Evolutionary conservation across 441 rosid species (phyloP).

Genomic region (Populus hybrid): DNA sequence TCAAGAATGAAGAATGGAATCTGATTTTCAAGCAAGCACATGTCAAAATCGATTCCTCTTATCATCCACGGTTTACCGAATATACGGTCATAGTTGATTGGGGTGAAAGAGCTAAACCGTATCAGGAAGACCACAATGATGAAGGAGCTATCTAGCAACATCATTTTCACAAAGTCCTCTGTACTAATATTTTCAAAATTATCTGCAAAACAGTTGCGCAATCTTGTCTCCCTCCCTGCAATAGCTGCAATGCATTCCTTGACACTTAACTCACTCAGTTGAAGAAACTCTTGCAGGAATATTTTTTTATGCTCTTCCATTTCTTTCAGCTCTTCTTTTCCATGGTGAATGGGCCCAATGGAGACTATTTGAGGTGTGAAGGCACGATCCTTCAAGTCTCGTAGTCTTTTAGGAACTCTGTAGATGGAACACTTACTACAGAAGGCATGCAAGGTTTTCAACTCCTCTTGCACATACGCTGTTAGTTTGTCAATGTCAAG

Average conservation of each 20-base stretch:
- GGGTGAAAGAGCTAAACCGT: no score
- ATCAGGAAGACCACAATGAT: conserved; percentile 4
- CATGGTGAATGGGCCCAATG: conserved; percentile 11
- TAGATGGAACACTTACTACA: conserved; percentile 1
- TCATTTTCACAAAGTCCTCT: conserved; percentile 4
- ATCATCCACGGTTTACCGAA: no score
- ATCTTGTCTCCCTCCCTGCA: not conserved
- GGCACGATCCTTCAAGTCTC: not conserved
- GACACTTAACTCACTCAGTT: not conserved
- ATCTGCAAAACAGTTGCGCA: conserved; percentile 1
- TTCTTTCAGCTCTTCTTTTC: not conserved
- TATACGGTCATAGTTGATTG: no score
- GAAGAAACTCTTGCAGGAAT: no score
- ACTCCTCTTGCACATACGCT: not conserved
- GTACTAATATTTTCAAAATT: not conserved
- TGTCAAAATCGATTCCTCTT: no score
- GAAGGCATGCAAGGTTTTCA: not conserved
- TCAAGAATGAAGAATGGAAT: no score
- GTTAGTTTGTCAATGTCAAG: not conserved
- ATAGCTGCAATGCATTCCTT: not conserved
- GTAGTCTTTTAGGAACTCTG: conserved; percentile 1
- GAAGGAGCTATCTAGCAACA: not conserved
- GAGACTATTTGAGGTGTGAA: not conserved
- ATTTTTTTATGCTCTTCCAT: not conserved
- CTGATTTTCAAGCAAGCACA: no score